These are phyloP conservation scores for Crithidia bombi DNA, from an alignment of 208 protist genomes.

Conservation along the genomic window DNA sequence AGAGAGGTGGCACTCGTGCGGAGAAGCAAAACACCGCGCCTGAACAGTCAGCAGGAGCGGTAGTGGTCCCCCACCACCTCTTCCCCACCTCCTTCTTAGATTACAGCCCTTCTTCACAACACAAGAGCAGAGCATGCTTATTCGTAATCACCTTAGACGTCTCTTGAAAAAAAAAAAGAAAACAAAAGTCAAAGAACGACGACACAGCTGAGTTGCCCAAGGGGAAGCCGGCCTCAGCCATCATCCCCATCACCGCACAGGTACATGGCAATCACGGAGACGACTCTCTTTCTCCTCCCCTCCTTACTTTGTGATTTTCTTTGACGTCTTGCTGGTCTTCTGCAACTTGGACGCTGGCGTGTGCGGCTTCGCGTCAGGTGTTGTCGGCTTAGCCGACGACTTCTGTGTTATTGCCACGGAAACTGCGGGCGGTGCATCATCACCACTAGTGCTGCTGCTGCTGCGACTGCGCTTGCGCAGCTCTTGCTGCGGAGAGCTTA, in stretches of 20 bases:
- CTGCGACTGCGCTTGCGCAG: constrained; percentile 27
- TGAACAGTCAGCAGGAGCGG: no score
- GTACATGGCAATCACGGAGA: not conserved
- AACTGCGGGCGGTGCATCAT: constrained; percentile 1
- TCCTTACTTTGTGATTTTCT: constrained; percentile 23
- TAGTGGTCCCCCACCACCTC: no score
- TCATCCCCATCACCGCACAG: no score
- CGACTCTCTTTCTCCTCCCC: not conserved
- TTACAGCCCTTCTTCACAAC: no score
- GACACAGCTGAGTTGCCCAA: no score
- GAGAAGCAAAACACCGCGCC: no score
- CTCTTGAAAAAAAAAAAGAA: no score
- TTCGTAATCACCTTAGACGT: no score
- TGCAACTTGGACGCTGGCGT: not conserved
- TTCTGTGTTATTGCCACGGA: constrained; percentile 17
- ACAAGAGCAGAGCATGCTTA: no score
- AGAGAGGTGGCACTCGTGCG: no score
- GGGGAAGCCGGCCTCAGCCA: no score
- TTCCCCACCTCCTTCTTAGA: no score
- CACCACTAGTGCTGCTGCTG: constrained; percentile 12
- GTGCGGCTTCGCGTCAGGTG: not conserved
- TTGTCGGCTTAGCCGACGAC: constrained; percentile 2
- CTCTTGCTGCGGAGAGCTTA: not conserved
- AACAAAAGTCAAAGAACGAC: not conserved
- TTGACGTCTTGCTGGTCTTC: constrained; percentile 21